Evolutionary conservation across 345 rosid genomes (phyloP).

Genomic region (Melaleuca alternifolia): DNA sequence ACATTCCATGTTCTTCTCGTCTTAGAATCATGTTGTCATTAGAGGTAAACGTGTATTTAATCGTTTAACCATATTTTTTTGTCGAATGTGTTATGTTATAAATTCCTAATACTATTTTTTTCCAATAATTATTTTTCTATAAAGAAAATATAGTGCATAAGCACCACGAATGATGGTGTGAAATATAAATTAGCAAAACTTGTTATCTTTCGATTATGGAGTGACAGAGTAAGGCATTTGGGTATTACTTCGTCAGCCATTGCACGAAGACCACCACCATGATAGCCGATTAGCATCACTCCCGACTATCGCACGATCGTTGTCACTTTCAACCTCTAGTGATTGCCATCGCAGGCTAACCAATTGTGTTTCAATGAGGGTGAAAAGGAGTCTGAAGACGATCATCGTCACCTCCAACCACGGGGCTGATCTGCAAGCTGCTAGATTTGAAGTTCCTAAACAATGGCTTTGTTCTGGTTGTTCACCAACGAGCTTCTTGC

Average conservation of each 20-base stretch:
- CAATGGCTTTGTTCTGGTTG: slow-evolving; percentile 27
- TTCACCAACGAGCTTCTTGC: background rate
- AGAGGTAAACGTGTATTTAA: background rate
- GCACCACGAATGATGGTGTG: no score
- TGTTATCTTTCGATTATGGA: background rate
- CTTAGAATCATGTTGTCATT: background rate
- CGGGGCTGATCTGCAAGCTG: slow-evolving; percentile 13
- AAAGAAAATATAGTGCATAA: no score
- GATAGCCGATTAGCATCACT: background rate
- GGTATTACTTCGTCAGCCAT: no score
- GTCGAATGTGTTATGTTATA: background rate
- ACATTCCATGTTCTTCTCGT: no score
- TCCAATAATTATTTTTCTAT: background rate
- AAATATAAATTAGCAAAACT: background rate
- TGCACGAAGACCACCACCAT: background rate
- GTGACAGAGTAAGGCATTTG: background rate
- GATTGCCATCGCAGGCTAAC: background rate
- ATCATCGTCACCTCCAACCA: background rate
- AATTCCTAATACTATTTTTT: background rate
- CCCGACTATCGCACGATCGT: no score
- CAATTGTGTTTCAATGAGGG: background rate
- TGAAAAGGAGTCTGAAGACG: background rate
- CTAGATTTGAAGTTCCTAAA: slow-evolving; percentile 6
- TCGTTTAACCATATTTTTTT: background rate
- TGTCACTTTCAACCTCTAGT: no score